These are phyloP conservation scores for Scleroderma citrinum DNA, from an alignment of 768 basidiomycete species.

Conservation along the genomic window DNA sequence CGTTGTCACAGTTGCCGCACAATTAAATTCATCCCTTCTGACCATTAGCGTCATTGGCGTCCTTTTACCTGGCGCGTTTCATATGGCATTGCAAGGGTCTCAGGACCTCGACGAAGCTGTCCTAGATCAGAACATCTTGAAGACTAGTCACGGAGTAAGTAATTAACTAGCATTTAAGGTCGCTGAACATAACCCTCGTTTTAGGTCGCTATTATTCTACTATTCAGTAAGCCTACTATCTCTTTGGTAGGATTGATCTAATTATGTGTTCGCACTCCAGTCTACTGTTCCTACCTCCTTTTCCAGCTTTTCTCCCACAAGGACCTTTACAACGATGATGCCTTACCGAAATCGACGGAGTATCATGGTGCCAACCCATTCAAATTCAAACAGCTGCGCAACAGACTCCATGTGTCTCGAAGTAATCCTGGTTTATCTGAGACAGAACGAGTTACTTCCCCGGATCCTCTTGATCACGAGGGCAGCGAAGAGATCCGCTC, in stretches of 20 bases:
- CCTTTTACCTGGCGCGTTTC: conserved; percentile 73
- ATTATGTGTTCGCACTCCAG: conserved; percentile 31
- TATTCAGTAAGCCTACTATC: conserved; percentile 53
- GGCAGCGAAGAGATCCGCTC: not conserved
- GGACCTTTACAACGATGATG: conserved; percentile 52
- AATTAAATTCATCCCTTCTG: conserved; percentile 68
- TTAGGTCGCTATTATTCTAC: conserved; percentile 69
- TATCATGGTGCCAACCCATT: conserved; percentile 40
- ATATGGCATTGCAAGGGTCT: conserved; percentile 44
- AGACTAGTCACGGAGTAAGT: conserved; percentile 74
- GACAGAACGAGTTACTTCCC: conserved; percentile 8
- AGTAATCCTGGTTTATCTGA: no score
- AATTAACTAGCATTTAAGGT: not conserved
- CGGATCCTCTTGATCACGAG: not conserved
- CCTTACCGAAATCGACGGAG: conserved; percentile 32
- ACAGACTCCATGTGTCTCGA: not conserved
- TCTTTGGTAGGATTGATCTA: not conserved
- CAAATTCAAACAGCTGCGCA: conserved; percentile 6
- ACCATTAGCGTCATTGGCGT: conserved; percentile 74
- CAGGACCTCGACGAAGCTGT: conserved; percentile 13
- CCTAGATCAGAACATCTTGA: conserved; percentile 46
- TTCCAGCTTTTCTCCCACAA: conserved; percentile 82
- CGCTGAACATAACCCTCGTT: not conserved
- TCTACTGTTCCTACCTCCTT: conserved; percentile 67
- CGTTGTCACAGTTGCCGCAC: conserved; percentile 49